phyloP scores from a whole-genome alignment of 73 alveolate species.

The Effrenium voratum region DNA sequence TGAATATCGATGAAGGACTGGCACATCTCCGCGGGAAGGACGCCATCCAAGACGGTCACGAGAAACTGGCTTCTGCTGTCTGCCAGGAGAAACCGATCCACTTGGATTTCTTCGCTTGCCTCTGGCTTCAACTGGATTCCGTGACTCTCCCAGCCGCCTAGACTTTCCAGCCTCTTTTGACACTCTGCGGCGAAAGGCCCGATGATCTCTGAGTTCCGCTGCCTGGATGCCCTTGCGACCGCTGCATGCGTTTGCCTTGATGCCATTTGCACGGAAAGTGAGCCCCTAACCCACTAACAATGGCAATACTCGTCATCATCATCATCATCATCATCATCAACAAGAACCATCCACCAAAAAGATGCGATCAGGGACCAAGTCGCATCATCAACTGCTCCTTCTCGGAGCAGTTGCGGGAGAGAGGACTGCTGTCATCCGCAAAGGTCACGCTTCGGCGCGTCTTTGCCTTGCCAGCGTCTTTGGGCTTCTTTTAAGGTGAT shows the following conservation, averaged over 20 bases:
- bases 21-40: conserved; percentile 1
- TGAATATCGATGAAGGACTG: not conserved
- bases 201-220: conserved; percentile 5
- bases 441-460: conserved; percentile 43
- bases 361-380: too few relatives aligned
- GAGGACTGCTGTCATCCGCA: conserved; percentile 20
- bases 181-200: conserved; percentile 13
- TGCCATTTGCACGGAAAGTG: too few relatives aligned
- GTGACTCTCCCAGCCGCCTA: conserved; percentile 25
- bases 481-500: too few relatives aligned
- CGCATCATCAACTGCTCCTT: too few relatives aligned
- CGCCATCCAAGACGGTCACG: conserved; percentile 38
- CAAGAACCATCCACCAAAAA: too few relatives aligned
- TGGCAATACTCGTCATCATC: too few relatives aligned
- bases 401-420: not conserved
- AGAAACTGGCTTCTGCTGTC: not conserved
- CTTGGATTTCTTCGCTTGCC: not conserved
- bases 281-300: too few relatives aligned
- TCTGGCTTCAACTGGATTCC: not conserved
- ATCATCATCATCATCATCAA: too few relatives aligned
- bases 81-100: not conserved
- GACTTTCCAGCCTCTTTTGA: conserved; percentile 26
- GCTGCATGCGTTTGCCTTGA: too few relatives aligned
- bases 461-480: too few relatives aligned
- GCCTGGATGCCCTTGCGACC: too few relatives aligned